A percentile compares a stretch with the other conserved stretches of the same genome.
phyloP scores from a whole-genome alignment of 352 stramenopile genomes.

The Pythium rishiriense region DNA sequence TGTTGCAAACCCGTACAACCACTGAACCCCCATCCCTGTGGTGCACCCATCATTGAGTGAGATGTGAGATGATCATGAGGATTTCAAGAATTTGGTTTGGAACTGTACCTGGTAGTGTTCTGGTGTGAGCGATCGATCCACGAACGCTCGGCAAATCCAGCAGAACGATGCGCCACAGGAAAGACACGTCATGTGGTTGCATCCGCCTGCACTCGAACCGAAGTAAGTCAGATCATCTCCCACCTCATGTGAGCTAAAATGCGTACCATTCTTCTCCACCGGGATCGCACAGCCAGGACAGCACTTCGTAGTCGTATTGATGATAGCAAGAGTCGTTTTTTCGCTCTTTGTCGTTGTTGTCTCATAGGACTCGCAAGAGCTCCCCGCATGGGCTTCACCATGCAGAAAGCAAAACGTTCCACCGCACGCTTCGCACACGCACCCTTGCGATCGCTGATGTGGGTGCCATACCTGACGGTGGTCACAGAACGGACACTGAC shows the following conservation, averaged over 20 bases:
- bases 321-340: neutral
- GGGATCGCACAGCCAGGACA: constrained; percentile 1
- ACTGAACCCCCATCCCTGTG: neutral
- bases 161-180: constrained; percentile 10
- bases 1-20: constrained; percentile 11
- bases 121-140: neutral
- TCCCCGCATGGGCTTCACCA: neutral
- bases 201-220: constrained; percentile 3
- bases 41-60: too few species aligned
- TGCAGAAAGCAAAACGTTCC: neutral
- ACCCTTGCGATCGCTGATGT: neutral
- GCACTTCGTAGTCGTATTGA: neutral
- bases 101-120: constrained; percentile 10
- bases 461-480: neutral
- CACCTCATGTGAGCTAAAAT: neutral
- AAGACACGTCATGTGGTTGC: constrained; percentile 20
- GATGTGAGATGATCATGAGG: constrained; percentile 1
- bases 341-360: neutral
- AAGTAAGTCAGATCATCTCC: too few species aligned
- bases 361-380: neutral
- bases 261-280: constrained; percentile 18
- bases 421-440: neutral
- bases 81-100: neutral
- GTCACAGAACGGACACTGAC: neutral
- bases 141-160: constrained; percentile 2